Evolutionary conservation across 2,329 filamentous ascomycete genomes (phyloP), one percentile per base, ranked within the genome.

Genomic region (Fusarium poae): DNA sequence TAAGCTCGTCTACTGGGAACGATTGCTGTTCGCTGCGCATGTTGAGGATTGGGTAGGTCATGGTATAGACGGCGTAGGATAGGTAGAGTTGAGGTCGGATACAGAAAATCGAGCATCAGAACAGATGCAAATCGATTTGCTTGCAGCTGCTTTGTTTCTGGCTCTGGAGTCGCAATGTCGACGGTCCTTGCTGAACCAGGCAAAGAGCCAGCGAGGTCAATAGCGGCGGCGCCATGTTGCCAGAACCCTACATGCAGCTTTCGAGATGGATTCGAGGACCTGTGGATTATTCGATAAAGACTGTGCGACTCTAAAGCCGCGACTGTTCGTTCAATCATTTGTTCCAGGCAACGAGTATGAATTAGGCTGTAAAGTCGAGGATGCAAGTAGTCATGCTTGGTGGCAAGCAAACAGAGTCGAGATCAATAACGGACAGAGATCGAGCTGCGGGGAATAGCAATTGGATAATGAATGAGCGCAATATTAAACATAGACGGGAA

Each of bases 311-410:
- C 86, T 77, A 88, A 78, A 77, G 80, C 82, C 65, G 83, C 82
- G 40, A 85, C 84, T 58, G 85, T 86, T 82, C 85, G 84, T 81
- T 88, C 86, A 73, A 88, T 83, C 85, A 88, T 87, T 77, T 79
- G 81, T 56, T 62, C 61, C 58, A 53, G 48, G 59, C 32, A 45
- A 46, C n/a, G 23, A 40, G 21, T 59, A 23, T 57, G 32, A 57
- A 53, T 70, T 73, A 72, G 30, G 62, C 63, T 39, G 64, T 62
- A 50, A 51, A 56, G 59, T 44, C 9, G 43, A 44, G 40, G 21
- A 54, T 35, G 61, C 29, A 35, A 45, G 62, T 61, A 52, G 55
- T 65, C 72, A 77, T 77, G 61, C 73, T 76, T 69, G 55, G 64
- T 55, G 48, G 45, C 37, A 52, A 64, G 27, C 44, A 56, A 13